A percentile compares a stretch with the other conserved stretches of the same genome.
Evolutionary conservation across 1,284 basidiomycete species (phyloP).

Genomic region (Leccinum pachyderme): DNA sequence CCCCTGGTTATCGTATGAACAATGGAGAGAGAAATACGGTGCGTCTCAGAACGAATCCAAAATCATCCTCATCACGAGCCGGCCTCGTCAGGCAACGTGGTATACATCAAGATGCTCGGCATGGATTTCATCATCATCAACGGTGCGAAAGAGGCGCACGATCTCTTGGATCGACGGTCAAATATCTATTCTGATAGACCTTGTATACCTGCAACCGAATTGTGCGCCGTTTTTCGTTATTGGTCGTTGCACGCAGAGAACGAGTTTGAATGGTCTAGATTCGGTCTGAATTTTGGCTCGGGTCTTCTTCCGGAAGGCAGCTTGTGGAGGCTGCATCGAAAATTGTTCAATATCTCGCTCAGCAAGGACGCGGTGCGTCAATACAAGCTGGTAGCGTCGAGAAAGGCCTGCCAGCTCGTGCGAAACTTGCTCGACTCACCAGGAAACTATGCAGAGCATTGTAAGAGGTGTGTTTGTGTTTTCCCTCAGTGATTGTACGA

Average conservation of each 20-base stretch:
- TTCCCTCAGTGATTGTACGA: background rate
- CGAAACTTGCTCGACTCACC: conserved; percentile 25
- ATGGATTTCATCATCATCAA: conserved; percentile 41
- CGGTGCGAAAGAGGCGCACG: conserved; percentile 35
- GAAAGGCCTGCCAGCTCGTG: conserved; percentile 23
- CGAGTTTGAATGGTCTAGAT: conserved; percentile 15
- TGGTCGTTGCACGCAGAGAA: background rate
- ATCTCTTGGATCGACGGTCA: conserved; percentile 42
- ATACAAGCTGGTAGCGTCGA: conserved; percentile 19
- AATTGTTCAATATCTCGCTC: conserved; percentile 19
- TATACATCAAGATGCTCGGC: conserved; percentile 37
- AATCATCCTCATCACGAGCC: background rate
- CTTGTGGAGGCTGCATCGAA: conserved; percentile 27
- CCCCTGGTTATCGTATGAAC: conserved; percentile 33
- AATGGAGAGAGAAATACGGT: conserved; percentile 31
- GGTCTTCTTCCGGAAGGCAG: conserved; percentile 28
- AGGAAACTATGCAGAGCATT: conserved; percentile 14
- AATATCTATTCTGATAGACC: conserved; percentile 44
- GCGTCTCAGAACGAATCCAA: background rate
- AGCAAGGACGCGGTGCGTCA: conserved; percentile 12
- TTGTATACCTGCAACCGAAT: conserved; percentile 16
- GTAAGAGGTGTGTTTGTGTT: conserved; percentile 26
- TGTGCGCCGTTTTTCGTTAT: conserved; percentile 11
- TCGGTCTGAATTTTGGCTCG: conserved; percentile 33
- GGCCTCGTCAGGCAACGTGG: conserved; percentile 31